A percentile compares a stretch with the other conserved stretches of the same genome.
These are phyloP conservation scores for Diaporthe eres DNA, from an alignment of 2,329 filamentous ascomycete species.

Conservation along the genomic window DNA sequence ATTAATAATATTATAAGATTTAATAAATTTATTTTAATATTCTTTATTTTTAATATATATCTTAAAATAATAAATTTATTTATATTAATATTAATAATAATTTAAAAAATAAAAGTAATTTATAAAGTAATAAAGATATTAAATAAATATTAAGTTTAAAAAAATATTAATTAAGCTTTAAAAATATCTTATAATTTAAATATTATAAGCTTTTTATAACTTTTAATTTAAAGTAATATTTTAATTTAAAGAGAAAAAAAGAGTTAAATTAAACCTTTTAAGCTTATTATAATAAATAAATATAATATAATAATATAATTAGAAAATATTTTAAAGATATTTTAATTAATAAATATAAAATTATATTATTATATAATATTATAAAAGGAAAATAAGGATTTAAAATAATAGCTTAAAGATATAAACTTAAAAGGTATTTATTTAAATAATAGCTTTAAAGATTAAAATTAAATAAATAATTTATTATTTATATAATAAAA, in stretches of 20 bases:
- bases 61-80: background rate
- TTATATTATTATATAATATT: background rate
- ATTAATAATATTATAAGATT: background rate
- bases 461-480: too few relatives aligned
- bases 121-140: background rate
- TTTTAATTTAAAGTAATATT: background rate
- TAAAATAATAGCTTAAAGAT: background rate
- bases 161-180: background rate
- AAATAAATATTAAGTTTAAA: background rate
- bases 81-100: background rate
- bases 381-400: background rate
- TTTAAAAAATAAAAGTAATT: background rate
- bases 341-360: background rate
- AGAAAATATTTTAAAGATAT: background rate
- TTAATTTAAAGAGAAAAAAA: background rate
- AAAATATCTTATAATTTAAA: background rate
- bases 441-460: background rate
- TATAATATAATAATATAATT: background rate
- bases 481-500: too few relatives aligned
- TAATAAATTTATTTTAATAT: background rate
- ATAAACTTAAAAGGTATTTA: background rate
- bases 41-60: background rate
- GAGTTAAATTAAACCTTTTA: background rate
- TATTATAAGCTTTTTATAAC: background rate
- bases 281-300: background rate